These are phyloP conservation scores for Cyamopsis tetragonoloba DNA, from an alignment of 306 rosid genomes.

Conservation along the genomic window DNA sequence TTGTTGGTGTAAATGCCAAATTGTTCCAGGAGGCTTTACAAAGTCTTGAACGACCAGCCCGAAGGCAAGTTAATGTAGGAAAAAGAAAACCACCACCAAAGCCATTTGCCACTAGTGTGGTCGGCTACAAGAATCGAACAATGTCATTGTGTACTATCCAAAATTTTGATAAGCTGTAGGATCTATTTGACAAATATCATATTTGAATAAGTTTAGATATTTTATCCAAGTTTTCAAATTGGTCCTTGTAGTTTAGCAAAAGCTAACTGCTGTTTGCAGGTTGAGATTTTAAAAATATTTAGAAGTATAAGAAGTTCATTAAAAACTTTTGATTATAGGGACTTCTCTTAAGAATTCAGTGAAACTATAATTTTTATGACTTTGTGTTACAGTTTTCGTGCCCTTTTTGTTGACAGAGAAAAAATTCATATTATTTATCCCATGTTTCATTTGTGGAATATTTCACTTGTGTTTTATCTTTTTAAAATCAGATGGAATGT, in stretches of 20 bases:
- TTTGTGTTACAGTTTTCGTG: constrained; percentile 4
- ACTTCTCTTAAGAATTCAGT: no score
- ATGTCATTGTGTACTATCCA: background rate
- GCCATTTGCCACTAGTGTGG: background rate
- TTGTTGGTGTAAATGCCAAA: constrained; percentile 65
- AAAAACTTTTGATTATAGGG: background rate
- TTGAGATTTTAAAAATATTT: no score
- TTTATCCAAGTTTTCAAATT: background rate
- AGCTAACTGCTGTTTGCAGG: background rate
- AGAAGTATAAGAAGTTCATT: no score
- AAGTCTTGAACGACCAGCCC: constrained; percentile 43
- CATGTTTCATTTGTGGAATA: constrained; percentile 23
- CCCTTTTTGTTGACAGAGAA: background rate
- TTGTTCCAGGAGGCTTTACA: constrained; percentile 64
- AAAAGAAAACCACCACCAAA: background rate
- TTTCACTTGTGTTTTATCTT: constrained; percentile 23
- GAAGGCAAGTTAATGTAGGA: constrained; percentile 50
- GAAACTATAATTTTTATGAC: background rate
- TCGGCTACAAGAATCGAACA: background rate
- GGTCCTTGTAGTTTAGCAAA: background rate
- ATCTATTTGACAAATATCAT: background rate
- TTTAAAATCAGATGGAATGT: constrained; percentile 61
- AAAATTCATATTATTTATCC: background rate
- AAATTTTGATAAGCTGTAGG: background rate
- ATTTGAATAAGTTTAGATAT: background rate